A percentile compares a stretch with the other conserved stretches of the same genome.
Conservation (phyloP, 2,329 filamentous ascomycete species). For the Verruconis gallopava region DNA sequence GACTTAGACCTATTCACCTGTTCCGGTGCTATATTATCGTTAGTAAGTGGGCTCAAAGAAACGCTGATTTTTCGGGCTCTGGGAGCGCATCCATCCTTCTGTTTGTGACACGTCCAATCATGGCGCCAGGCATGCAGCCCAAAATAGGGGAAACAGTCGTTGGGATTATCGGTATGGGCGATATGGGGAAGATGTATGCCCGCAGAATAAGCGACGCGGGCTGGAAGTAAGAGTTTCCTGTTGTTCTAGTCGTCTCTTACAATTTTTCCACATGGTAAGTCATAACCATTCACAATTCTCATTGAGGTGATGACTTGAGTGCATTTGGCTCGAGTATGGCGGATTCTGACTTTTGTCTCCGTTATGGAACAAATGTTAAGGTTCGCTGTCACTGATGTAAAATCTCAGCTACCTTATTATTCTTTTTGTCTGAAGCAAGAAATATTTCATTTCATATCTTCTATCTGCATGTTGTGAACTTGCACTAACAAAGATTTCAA, state of each 20-base stretch:
- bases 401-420: constrained; percentile 94
- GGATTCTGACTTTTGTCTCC: constrained; percentile 47
- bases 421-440: constrained; percentile 61
- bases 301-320: constrained; percentile 95
- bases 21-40: too few relatives aligned
- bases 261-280: constrained; percentile 23
- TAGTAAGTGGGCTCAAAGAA: too few relatives aligned
- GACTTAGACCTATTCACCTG: too few relatives aligned
- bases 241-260: constrained; percentile 1
- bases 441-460: too few relatives aligned
- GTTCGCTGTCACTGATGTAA: constrained; percentile 91
- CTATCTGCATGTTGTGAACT: too few relatives aligned
- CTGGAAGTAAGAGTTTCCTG: constrained; percentile 65
- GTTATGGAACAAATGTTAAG: constrained; percentile 57
- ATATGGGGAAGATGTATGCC: constrained; percentile 99
- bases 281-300: constrained; percentile 11
- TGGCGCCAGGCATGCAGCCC: too few relatives aligned
- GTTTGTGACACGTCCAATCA: too few relatives aligned
- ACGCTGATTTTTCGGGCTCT: too few relatives aligned
- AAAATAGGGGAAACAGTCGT: constrained; percentile 54
- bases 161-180: constrained; percentile 96
- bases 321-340: constrained; percentile 99
- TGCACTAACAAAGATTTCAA: too few relatives aligned
- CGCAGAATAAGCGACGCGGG: constrained; percentile 76
- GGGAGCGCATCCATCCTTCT: too few relatives aligned